Conservation (phyloP, 2,329 filamentous ascomycete genomes). For the Beauveria sp. region DNA sequence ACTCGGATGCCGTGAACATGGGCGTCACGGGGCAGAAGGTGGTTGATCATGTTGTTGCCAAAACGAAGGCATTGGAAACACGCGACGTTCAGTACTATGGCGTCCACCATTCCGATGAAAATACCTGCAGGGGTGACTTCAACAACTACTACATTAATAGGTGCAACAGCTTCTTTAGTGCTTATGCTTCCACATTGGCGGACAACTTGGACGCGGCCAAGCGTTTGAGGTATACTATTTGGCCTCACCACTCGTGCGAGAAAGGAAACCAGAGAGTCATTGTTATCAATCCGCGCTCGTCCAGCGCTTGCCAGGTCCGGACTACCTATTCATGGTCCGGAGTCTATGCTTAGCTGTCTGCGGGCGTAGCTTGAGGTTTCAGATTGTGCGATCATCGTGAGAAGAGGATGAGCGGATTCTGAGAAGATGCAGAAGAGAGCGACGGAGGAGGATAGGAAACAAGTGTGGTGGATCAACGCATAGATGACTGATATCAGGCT, state of each 20-base stretch:
- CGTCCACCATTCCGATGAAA: background rate
- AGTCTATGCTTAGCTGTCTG: background rate
- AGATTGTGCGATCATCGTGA: background rate
- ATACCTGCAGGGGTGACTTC: background rate
- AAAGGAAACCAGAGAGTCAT: slow-evolving; percentile 1
- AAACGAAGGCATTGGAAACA: background rate
- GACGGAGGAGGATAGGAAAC: background rate
- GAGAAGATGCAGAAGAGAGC: background rate
- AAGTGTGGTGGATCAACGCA: background rate
- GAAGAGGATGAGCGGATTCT: background rate
- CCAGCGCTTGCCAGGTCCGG: background rate
- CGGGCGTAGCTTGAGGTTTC: background rate
- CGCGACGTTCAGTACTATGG: background rate
- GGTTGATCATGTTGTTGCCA: background rate
- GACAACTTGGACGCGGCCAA: background rate
- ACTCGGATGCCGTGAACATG: background rate
- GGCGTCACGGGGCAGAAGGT: background rate
- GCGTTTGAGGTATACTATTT: background rate
- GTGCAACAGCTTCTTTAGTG: background rate
- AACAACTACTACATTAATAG: background rate
- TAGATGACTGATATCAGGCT: background rate
- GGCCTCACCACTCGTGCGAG: background rate
- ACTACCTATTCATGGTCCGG: background rate
- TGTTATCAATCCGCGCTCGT: background rate
- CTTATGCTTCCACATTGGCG: background rate